Percentiles rank a stretch among this genome's conserved stretches.
Conservation (phyloP, 176 grass and related monocot genomes). For the Phoenix roebelenii region DNA sequence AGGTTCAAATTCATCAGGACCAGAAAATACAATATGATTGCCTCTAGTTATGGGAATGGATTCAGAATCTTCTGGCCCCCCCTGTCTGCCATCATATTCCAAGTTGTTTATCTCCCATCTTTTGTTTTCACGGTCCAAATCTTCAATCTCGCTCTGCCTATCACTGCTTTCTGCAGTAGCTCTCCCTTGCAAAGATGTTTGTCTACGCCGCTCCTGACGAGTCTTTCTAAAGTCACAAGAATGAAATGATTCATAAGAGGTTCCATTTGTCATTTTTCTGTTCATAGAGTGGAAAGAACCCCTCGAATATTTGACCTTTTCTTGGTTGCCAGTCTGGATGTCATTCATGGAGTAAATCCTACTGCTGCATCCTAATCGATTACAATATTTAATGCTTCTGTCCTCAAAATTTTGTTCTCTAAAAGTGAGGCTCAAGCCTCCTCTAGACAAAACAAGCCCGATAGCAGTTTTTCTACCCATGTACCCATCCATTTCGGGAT, state of each 20-base stretch:
- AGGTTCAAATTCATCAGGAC: no score
- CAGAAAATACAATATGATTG: no score
- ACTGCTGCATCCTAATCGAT: constrained; percentile 37
- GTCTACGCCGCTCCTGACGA: no score
- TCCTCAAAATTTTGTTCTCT: constrained; percentile 47
- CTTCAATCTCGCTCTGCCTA: neutral
- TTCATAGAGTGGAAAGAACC: no score
- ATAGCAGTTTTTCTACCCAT: constrained; percentile 75
- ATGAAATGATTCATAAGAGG: neutral
- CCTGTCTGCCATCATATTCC: neutral
- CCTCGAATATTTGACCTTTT: neutral
- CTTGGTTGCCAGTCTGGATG: neutral
- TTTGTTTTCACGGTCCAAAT: neutral
- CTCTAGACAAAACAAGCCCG: constrained; percentile 71
- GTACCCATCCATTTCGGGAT: constrained; percentile 43
- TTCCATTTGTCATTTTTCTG: no score
- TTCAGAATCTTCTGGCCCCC: no score
- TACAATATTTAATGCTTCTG: constrained; percentile 28
- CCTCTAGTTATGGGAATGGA: no score
- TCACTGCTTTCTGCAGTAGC: neutral
- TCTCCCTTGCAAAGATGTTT: no score
- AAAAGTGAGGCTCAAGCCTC: constrained; percentile 71
- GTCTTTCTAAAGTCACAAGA: neutral
- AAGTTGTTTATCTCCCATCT: neutral
- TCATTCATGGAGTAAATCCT: constrained; percentile 24